Conservation (phyloP, 139 green algal species). For the Chlamydomonas sp. region DNA sequence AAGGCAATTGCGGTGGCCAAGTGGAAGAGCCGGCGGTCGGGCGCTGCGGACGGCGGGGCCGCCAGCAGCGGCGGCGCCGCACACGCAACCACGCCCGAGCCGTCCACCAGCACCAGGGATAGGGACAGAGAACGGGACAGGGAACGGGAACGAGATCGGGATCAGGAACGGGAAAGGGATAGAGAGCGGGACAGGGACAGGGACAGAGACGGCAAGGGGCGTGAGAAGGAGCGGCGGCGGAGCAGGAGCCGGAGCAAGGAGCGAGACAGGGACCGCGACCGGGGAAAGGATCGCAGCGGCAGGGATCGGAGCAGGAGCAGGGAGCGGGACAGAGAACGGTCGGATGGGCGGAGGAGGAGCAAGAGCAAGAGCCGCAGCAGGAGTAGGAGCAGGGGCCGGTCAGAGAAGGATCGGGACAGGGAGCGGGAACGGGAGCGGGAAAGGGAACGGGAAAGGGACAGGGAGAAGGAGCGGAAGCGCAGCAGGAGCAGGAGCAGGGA, state of each 20-base stretch:
- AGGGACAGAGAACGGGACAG: constrained; percentile 20
- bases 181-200: constrained; percentile 29
- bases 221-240: constrained; percentile 10
- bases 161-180: constrained; percentile 6
- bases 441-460: neutral
- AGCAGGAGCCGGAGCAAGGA: constrained; percentile 6
- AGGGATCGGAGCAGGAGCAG: constrained; percentile 10
- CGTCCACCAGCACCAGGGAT: constrained; percentile 12
- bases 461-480: neutral
- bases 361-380: neutral
- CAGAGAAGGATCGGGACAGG: neutral
- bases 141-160: neutral
- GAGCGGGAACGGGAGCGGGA: neutral
- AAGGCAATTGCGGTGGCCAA: constrained; percentile 26
- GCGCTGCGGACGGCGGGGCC: neutral
- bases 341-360: constrained; percentile 8
- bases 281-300: neutral
- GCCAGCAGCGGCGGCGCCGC: neutral
- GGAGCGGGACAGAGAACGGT: too few species aligned
- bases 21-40: constrained; percentile 4
- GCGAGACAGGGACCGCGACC: neutral
- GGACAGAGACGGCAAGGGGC: constrained; percentile 24
- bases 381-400: neutral
- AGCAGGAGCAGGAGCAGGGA: constrained; percentile 14
- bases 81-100: constrained; percentile 18